Base-by-base conservation (phyloP, 352 stramenopile species). In the Paralagenidium karlingii region DNA sequence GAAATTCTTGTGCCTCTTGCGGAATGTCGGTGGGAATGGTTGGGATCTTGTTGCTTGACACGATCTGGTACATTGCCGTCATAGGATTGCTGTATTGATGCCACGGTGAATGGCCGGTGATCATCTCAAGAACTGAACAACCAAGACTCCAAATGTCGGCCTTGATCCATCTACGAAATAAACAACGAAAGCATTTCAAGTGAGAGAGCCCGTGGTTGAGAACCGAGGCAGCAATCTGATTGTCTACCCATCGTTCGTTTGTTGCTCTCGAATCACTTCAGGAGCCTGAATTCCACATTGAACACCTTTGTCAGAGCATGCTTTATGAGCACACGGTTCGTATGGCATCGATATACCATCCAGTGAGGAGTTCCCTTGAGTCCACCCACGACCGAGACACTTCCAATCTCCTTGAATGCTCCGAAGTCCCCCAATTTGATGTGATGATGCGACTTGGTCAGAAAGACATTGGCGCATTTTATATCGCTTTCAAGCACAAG, bases 91-190 rank as follows among this genome's bases (percentile, higher is more conserved):
- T 82, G 42, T 82, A 91, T 45, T 96, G 55, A 34, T 78, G 59
- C 75, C 80, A 97, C 5, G 87, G 89, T n/a, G 76, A 68, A 20
- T 82, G 53, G 11, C 80, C 86, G 12, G 86, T 96, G 28, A 96
- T 52, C 88, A 97, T 97, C 57, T 97, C 88, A 25, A 97, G 62
- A 11, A 95, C 53, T 1, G 82, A 82, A 50, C 88, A 97, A 6
- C 89, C 89, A 5, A 97, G 52, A 50, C 79, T 94, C 89, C 89
- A 97, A 8, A 97, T 70, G 30, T 97, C 89, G 11, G 87, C 87
- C 37, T 80, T 70, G 43, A 88, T 80, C 84, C 84, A 95, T 15
- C 69, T 62, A 31, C 43, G n/a, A n/a, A n/a, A n/a, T n/a, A n/a
- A n/a, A n/a, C n/a, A n/a, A n/a, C n/a, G 20, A 9, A 19, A 21